Percentiles rank a stretch among this genome's conserved stretches.
Conservation (phyloP, 2,329 filamentous ascomycete genomes). For the Penicillium freii region DNA sequence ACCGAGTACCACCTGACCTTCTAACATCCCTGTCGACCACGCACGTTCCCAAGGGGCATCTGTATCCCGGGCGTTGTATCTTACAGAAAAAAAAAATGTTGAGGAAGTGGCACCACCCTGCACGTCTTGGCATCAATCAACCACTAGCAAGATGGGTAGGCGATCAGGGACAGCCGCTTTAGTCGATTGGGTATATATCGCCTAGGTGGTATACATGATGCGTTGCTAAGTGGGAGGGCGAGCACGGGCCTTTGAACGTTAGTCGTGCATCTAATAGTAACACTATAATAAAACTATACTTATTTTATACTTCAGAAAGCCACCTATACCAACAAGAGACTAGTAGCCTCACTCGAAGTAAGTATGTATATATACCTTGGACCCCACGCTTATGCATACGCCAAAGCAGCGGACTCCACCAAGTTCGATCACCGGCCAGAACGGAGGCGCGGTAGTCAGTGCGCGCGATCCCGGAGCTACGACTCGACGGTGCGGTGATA, state of each 20-base stretch:
- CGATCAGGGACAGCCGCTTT: constrained; percentile 12
- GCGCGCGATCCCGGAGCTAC: constrained; percentile 18
- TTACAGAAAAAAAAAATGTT: not conserved
- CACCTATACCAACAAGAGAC: not conserved
- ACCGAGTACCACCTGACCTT: constrained; percentile 25
- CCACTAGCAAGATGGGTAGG: not conserved
- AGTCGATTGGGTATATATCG: not conserved
- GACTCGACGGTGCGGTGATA: constrained; percentile 16
- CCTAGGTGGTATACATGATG: not conserved
- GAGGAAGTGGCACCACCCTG: constrained; percentile 6
- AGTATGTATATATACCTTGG: constrained; percentile 6
- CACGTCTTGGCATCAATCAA: not conserved
- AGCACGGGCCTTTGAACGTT: constrained; percentile 1
- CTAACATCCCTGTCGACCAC: constrained; percentile 11
- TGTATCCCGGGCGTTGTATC: constrained; percentile 1
- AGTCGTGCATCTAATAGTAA: not conserved
- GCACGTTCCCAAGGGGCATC: constrained; percentile 14
- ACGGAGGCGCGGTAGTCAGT: constrained; percentile 22
- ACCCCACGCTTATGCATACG: constrained; percentile 21
- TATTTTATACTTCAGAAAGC: not conserved
- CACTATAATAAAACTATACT: not conserved
- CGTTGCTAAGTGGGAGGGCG: not conserved
- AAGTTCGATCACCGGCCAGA: constrained; percentile 5
- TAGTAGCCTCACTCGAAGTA: not conserved
- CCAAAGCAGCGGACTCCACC: not conserved